A percentile compares a stretch with the other conserved stretches of the same genome.
These are phyloP conservation scores for Solanum medicagineum DNA, from an alignment of 257 asterid genomes.

Conservation along the genomic window DNA sequence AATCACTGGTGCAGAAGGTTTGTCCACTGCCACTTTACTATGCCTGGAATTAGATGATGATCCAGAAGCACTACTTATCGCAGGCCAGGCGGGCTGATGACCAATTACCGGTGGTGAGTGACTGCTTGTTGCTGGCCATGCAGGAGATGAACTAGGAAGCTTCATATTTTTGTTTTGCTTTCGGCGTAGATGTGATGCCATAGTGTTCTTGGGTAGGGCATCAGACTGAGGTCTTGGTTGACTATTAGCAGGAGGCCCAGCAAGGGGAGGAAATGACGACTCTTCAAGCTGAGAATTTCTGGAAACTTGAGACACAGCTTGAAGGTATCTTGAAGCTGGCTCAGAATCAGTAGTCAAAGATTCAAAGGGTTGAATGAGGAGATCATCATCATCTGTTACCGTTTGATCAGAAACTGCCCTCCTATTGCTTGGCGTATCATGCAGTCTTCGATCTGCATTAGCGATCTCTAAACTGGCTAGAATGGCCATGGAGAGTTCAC, in stretches of 20 bases:
- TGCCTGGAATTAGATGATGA: conserved; percentile 40
- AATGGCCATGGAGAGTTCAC: conserved; percentile 70
- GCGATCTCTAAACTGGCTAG: conserved; percentile 67
- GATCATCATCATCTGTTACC: conserved; percentile 29
- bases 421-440: conserved; percentile 17
- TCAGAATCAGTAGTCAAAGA: conserved; percentile 39
- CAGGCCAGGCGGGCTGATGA: conserved; percentile 48
- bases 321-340: conserved; percentile 57
- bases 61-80: conserved; percentile 38
- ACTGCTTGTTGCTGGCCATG: conserved; percentile 36
- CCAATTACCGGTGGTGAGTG: conserved; percentile 23
- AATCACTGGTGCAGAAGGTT: conserved; percentile 21
- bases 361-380: conserved; percentile 54
- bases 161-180: conserved; percentile 26
- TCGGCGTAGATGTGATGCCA: conserved; percentile 65
- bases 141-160: conserved; percentile 28
- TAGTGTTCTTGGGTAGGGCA: conserved; percentile 27
- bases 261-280: conserved; percentile 79
- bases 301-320: conserved; percentile 56
- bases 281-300: conserved; percentile 49
- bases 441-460: conserved; percentile 13
- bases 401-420: conserved; percentile 20
- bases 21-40: conserved; percentile 10
- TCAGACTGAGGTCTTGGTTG: conserved; percentile 40
- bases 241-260: conserved; percentile 39